Evolutionary conservation across 177 flowering plant species (phyloP), one percentile per base, ranked within the genome.

Genomic region (Vitis hybrid): DNA sequence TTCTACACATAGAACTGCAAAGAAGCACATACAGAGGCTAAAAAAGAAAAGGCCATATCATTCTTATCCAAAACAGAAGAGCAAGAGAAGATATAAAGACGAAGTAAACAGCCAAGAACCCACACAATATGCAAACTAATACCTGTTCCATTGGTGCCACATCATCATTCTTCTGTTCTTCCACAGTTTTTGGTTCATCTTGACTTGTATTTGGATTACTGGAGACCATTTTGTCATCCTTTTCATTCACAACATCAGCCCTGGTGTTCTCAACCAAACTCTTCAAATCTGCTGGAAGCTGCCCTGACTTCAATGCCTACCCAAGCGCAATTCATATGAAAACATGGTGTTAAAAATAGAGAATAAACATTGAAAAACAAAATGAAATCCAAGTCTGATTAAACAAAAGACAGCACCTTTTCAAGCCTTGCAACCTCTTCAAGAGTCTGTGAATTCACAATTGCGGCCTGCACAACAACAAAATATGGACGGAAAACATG

Each of bases 381-480:
- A 30, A 50, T n/a, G 1, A 13, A 58, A 20, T 9, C 14, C 11
- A 49, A 46, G 3, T 21, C 14, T 8, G 21, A 64, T 51, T 9
- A 52, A 71, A 35, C 53, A 59, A 30, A 57, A 67, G 50, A 53
- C 12, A 58, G 57, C 53, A 95, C 99, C 98, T 93, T 77, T 81
- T 95, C 99, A 72, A 95, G 98, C 73, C 92, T 85, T 48, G 97
- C 97, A 81, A 95, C 98, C 84, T 95, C 98, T 83, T 95, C 99
- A 61, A 95, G 90, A 65, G 99, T 95, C 77, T 91, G 98, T 20
- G 98, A 91, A 76, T 95, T 95, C 71, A 91, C 88, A 79, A 95
- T 95, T 55, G 99, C 99, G 78, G 99, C 98, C 99, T 95, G 88
- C 85, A 84, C 2, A 67, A 3, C 9, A 65, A 54, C 11, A 68